These are phyloP conservation scores for Bruguiera parviflora DNA, from an alignment of 345 rosid genomes.

Conservation along the genomic window DNA sequence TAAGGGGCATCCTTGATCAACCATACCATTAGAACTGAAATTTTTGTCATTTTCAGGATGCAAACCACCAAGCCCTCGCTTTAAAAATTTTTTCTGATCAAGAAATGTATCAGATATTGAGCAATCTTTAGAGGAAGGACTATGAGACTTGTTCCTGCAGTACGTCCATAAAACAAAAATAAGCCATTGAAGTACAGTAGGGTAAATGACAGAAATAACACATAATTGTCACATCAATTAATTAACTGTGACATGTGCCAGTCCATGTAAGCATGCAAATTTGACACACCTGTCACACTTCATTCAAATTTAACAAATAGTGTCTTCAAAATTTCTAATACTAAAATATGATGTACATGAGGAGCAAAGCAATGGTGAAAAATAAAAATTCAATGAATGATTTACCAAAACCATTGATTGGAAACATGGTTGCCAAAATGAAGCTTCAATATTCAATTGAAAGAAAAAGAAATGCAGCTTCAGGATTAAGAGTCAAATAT, in stretches of 20 bases:
- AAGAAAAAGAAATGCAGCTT: no score
- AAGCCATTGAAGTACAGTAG: neutral
- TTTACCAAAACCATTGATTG: no score
- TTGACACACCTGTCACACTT: no score
- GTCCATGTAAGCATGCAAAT: no score
- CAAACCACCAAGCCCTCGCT: constrained; percentile 18
- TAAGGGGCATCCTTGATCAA: constrained; percentile 19
- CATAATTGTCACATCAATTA: no score
- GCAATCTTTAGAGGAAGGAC: constrained; percentile 18
- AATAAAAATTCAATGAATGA: neutral
- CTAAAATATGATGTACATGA: neutral
- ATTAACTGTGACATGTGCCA: no score
- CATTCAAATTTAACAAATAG: no score
- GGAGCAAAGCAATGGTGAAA: neutral
- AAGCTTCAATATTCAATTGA: no score
- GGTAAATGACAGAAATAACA: neutral
- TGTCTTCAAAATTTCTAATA: neutral
- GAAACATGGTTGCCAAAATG: no score
- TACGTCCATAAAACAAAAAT: neutral
- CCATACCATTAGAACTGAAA: constrained; percentile 19
- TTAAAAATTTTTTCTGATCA: constrained; percentile 15
- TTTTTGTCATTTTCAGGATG: constrained; percentile 27
- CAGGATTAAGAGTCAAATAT: no score
- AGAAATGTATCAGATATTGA: constrained; percentile 24
- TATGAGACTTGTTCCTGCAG: constrained; percentile 41